Base-by-base conservation (phyloP, 2,329 filamentous ascomycete species). In the Calonectria fujianensis region DNA sequence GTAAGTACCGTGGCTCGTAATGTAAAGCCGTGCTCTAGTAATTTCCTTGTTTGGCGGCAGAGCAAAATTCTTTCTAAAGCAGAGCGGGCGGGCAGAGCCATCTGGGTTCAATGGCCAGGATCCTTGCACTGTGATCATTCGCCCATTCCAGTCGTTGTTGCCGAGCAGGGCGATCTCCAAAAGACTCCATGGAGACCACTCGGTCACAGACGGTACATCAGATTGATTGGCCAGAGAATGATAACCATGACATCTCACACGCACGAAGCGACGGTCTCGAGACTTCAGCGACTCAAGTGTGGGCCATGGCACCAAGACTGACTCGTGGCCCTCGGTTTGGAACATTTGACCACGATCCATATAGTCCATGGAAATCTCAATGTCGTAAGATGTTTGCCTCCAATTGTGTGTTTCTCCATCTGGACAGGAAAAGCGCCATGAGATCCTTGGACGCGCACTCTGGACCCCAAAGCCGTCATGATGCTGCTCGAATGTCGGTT, bases 391-490 rank as follows among this genome's bases (percentile, higher is more conserved):
- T 8, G 16, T 32, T 10, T 54, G 51, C 18, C 16, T 31, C 51
- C 51, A 54, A 32, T 32, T 20, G 16, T 8, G 51, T 20, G 16
- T 54, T 9, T 18, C 27, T 11, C 8, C 18, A 32, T 31, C 51
- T 1, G 27, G 10, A n/a, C 27, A 54, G 4, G 51, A 54, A 31
- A 54, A 54, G 7, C 51, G 51, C 51, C 51, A 54, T 31, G 51
- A 54, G 18, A 57, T 57, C 18, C 31, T 57, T 20, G 52, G 52
- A 29, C 31, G 29, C 4, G 52, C 16, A 32, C 29, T 32, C 27
- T 57, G 52, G 31, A 57, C 31, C 9, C 52, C 52, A 35, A 57
- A 57, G 31, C 52, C 52, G 3, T 57, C 52, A 35, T 57, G 52
- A 14, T 57, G 29, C 7, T 57, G 52, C 31, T 57, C 52, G 35